Base-by-base conservation (phyloP, 495 filamentous ascomycete species). In the Darksidea phi region DNA sequence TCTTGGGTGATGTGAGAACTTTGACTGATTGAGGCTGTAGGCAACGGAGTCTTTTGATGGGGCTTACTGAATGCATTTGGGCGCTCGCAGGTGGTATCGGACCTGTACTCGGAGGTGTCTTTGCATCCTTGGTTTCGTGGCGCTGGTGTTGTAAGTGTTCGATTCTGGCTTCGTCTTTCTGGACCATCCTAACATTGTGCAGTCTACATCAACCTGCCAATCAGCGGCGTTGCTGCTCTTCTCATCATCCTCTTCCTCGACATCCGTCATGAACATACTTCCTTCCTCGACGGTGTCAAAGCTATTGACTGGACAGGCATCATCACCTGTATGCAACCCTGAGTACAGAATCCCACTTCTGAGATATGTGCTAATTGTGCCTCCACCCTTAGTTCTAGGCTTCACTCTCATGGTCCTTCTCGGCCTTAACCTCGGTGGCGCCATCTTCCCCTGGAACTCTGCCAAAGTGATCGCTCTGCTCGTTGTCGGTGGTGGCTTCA, bases 191-290 rank as follows among this genome's bases (percentile, higher is more conserved):
- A 5, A 46, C 53, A 34, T 12, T 21, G n/a, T 10, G 5, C 7
- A 64, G 61, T 87, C 69, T 89, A 83, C 83, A 84, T 90, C 74
- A 90, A 90, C 57, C 72, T 88, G 1, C 87, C 88, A 0, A 76
- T 87, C 41, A 82, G 77, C 7, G 77, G 80, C 0, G 60, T 77
- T 0, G 76, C 84, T 0, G 79, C 87, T 34, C 57, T 82, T 15
- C 76, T 87, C 0, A 73, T 91, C 0, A 72, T 85, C 13, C 64
- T 84, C 28, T 82, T 83, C 60, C 70, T 80, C 38, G 77, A 88
- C 67, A 79, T 88, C 18, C 77, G 86, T 49, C 84, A 85, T 50
- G 82, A 84, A 2, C 73, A 75, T 54, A 86, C 84, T 0, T 72
- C 73, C 6, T 70, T 86, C 11, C 17, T 72, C 21, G 80, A 83